These are phyloP conservation scores for Evernia prunastri DNA, from an alignment of 495 filamentous ascomycete species.

Conservation along the genomic window DNA sequence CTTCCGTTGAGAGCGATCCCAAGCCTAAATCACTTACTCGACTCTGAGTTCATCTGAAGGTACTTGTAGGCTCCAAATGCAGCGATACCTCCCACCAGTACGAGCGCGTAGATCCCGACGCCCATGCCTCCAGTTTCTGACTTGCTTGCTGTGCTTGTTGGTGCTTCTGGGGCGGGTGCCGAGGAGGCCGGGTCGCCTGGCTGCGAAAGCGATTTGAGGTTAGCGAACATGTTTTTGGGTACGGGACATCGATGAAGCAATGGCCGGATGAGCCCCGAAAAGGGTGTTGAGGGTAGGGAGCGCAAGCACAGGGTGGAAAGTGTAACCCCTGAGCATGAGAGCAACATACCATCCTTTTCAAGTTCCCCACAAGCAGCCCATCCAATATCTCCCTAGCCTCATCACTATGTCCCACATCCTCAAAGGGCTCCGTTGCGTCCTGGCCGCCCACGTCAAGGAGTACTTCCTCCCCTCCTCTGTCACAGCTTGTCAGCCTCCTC, in stretches of 20 bases:
- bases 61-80: conserved; percentile 88
- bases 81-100: conserved; percentile 68
- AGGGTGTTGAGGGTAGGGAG: conserved; percentile 2
- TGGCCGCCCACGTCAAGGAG: conserved; percentile 92
- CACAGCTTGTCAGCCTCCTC: neutral
- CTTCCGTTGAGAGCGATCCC: neutral
- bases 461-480: conserved; percentile 96
- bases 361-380: conserved; percentile 64
- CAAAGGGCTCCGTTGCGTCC: conserved; percentile 96
- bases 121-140: conserved; percentile 53
- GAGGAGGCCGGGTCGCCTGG: conserved; percentile 76
- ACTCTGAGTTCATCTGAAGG: conserved; percentile 50
- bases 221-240: neutral
- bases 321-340: neutral
- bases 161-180: conserved; percentile 35
- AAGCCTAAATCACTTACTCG: conserved; percentile 10
- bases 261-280: neutral
- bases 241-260: neutral
- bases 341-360: conserved; percentile 76
- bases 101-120: conserved; percentile 72
- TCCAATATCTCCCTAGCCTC: conserved; percentile 93
- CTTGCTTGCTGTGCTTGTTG: conserved; percentile 45
- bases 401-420: conserved; percentile 99
- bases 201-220: conserved; percentile 39
- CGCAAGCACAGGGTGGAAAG: conserved; percentile 7